Base-by-base conservation (phyloP, 805 yeast genomes). In the Cyberlindnera veronae region DNA sequence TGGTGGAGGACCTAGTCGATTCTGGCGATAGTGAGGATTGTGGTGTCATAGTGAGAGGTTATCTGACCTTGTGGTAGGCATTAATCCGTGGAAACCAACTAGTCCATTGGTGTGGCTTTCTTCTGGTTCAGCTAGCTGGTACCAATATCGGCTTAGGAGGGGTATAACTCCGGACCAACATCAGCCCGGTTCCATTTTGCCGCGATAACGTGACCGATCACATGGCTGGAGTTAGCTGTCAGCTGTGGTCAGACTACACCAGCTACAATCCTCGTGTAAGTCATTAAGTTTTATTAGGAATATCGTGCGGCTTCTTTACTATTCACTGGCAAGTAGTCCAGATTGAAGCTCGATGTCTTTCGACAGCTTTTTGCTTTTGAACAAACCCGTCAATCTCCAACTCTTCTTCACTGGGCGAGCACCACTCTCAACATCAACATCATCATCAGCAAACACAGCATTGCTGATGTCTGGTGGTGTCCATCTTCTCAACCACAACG, bases 401-500 rank as follows among this genome's bases (percentile, higher is more conserved):
- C 19, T 31, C 34, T 31, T 13, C 17, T n/a, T n/a, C n/a, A n/a
- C n/a, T n/a, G 26, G 6, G 14, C 18, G 17, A 4, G 6, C 22
- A 5, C 53, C 54, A 28, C 39, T 27, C 37, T 49, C 54, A 14
- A 46, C 23, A 32, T 56, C 58, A 34, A 28, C 31, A 6, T 36
- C 50, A 10, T 32, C 32, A 22, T 28, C 39, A 24, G 26, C 21
- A 14, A 29, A 36, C 3, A 26, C 20, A 6, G 29, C 41, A 26
- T 17, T 32, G 24, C 24, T 28, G 15, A 54, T 22, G 9, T 46
- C 44, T 19, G 57, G 60, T 12, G 73, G 66, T 26, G 53, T 71
- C 89, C 91, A 88, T 34, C 66, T 64, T 56, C 83, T 84, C 52
- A 91, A 67, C 53, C 78, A 59, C 44, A 91, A 67, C 0, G 96